A percentile compares a stretch with the other conserved stretches of the same genome.
Evolutionary conservation across 352 stramenopile species (phyloP).

Genomic region (Phytophthora macrochlamydospora): DNA sequence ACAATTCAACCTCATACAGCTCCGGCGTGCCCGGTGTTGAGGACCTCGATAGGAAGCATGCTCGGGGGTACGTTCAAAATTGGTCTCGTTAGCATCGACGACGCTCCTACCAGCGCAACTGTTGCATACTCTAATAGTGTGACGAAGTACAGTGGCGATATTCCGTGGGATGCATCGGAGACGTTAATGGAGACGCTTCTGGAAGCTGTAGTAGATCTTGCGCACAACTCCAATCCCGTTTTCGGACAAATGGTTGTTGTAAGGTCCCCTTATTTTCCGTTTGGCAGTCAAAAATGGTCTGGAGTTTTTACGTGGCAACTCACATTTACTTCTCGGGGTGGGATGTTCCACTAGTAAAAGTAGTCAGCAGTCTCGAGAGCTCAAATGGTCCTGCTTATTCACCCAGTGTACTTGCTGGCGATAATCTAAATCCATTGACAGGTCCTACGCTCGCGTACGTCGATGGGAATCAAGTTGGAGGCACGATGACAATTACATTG

Average conservation of each 20-base stretch:
- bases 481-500: conserved; percentile 76
- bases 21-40: conserved; percentile 37
- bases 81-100: conserved; percentile 48
- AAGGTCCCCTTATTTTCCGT: conserved; percentile 80
- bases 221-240: conserved; percentile 48
- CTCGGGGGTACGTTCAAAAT: conserved; percentile 73
- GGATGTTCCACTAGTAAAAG: conserved; percentile 86
- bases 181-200: conserved; percentile 59
- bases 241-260: conserved; percentile 90
- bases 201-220: conserved; percentile 39
- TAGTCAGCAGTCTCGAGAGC: conserved; percentile 14
- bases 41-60: conserved; percentile 61
- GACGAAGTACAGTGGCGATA: conserved; percentile 19
- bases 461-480: conserved; percentile 92
- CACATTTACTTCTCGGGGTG: conserved; percentile 86
- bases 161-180: conserved; percentile 85
- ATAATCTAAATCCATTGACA: conserved; percentile 52
- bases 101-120: conserved; percentile 23
- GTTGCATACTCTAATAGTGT: conserved; percentile 15
- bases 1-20: conserved; percentile 25
- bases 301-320: conserved; percentile 95
- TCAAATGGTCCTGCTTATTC: conserved; percentile 27
- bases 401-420: conserved; percentile 49
- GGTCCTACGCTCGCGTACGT: conserved; percentile 51
- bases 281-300: conserved; percentile 86